phyloP scores from a whole-genome alignment of 345 rosid genomes.

The Noccaea bulbosa region DNA sequence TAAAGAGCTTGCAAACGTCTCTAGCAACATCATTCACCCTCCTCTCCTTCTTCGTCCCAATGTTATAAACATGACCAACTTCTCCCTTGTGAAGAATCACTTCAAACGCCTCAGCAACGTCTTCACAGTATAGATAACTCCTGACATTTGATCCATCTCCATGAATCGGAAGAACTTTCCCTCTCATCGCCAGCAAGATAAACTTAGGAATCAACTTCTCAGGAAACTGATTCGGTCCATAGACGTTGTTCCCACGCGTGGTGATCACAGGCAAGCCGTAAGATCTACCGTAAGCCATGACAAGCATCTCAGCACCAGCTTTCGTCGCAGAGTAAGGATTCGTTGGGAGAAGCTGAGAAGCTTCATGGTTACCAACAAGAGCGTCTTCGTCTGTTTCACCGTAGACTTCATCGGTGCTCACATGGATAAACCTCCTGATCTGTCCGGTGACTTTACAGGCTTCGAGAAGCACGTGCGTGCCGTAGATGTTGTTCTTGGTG shows the following conservation, averaged over 20 bases:
- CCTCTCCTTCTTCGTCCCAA: slow-evolving; percentile 91
- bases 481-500: slow-evolving; percentile 84
- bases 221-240: slow-evolving; percentile 89
- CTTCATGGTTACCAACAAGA: slow-evolving; percentile 88
- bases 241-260: slow-evolving; percentile 91
- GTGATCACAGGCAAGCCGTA: slow-evolving; percentile 92
- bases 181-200: slow-evolving; percentile 73
- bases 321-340: slow-evolving; percentile 93
- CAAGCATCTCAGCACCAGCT: slow-evolving; percentile 96
- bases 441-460: slow-evolving; percentile 95
- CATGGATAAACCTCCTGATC: slow-evolving; percentile 87
- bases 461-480: slow-evolving; percentile 87
- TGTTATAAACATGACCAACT: slow-evolving; percentile 88
- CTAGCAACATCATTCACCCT: slow-evolving; percentile 86
- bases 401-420: slow-evolving; percentile 91
- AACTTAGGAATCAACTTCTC: slow-evolving; percentile 90
- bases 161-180: slow-evolving; percentile 74
- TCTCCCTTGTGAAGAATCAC: slow-evolving; percentile 87
- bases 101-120: slow-evolving; percentile 93
- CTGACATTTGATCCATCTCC: slow-evolving; percentile 89
- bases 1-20: slow-evolving; percentile 75
- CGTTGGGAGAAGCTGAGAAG: slow-evolving; percentile 94
- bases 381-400: slow-evolving; percentile 97
- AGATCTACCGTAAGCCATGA: slow-evolving; percentile 91
- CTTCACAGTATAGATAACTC: slow-evolving; percentile 84